Conservation (phyloP, 176 grass and related monocot species). For the Ampelocalamus luodianensis region DNA sequence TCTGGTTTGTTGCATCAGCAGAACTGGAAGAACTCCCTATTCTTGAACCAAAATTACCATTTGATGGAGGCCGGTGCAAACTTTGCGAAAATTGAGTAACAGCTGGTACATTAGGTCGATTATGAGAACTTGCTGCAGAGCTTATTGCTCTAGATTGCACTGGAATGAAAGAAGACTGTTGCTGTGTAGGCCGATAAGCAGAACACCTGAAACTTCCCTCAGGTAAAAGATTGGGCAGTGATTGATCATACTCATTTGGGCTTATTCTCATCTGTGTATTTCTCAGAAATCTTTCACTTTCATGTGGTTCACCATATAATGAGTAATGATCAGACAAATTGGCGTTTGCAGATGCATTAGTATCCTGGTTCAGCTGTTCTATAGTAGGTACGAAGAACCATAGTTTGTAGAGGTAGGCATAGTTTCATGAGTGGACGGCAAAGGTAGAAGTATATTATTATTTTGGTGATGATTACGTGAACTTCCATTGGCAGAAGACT, state of each 20-base stretch:
- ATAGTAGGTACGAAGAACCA: conserved; percentile 32
- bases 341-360: conserved; percentile 18
- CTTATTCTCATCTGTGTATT: conserved; percentile 58
- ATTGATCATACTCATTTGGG: conserved; percentile 48
- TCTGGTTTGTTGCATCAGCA: conserved; percentile 18
- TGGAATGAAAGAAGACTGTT: conserved; percentile 52
- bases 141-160: conserved; percentile 48
- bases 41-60: conserved; percentile 44
- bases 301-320: conserved; percentile 39
- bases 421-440: conserved; percentile 18
- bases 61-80: conserved; percentile 39
- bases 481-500: conserved; percentile 61
- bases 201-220: conserved; percentile 49
- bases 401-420: conserved; percentile 40
- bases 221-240: conserved; percentile 43
- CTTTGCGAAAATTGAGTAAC: conserved; percentile 57
- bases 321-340: conserved; percentile 43
- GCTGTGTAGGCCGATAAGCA: conserved; percentile 27
- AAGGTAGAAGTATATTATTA: conserved; percentile 40
- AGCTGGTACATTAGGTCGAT: conserved; percentile 42
- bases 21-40: conserved; percentile 44
- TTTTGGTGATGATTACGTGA: conserved; percentile 42
- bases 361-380: conserved; percentile 44
- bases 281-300: conserved; percentile 42
- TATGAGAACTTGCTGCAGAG: conserved; percentile 41